Evolutionary conservation across 257 asterid species (phyloP).

Genomic region (Solanum clarkiae): DNA sequence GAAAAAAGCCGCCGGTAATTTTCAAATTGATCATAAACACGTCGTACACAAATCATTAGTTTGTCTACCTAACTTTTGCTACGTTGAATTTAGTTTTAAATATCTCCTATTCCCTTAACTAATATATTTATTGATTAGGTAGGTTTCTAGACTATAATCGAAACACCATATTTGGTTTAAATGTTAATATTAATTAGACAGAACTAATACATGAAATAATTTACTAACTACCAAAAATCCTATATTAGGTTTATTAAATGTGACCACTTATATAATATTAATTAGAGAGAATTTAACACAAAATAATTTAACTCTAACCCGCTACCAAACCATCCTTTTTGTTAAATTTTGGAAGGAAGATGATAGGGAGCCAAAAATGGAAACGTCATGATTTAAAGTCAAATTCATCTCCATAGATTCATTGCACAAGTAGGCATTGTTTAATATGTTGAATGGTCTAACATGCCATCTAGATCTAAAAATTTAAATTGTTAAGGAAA

Average conservation of each 20-base stretch:
- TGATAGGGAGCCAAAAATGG: background rate
- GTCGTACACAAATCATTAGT: background rate
- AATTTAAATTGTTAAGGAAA: too few relatives aligned
- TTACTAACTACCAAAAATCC: too few relatives aligned
- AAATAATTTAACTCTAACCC: accelerated
- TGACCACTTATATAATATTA: background rate
- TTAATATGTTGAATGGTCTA: background rate
- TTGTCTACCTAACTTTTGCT: background rate
- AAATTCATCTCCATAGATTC: background rate
- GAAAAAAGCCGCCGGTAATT: background rate
- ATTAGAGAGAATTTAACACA: background rate
- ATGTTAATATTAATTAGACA: too few relatives aligned
- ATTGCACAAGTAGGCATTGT: background rate
- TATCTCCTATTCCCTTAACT: too few relatives aligned
- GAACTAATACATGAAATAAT: too few relatives aligned
- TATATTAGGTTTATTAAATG: too few relatives aligned
- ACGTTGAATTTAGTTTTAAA: too few relatives aligned
- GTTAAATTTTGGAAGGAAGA: background rate
- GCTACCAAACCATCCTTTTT: background rate
- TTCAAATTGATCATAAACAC: background rate
- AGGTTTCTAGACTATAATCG: too few relatives aligned
- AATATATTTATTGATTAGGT: too few relatives aligned
- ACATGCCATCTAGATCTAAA: background rate
- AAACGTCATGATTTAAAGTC: background rate
- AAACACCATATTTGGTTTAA: too few relatives aligned